Evolutionary conservation across 768 basidiomycete species (phyloP).

Genomic region (Lactarius hatsudake): DNA sequence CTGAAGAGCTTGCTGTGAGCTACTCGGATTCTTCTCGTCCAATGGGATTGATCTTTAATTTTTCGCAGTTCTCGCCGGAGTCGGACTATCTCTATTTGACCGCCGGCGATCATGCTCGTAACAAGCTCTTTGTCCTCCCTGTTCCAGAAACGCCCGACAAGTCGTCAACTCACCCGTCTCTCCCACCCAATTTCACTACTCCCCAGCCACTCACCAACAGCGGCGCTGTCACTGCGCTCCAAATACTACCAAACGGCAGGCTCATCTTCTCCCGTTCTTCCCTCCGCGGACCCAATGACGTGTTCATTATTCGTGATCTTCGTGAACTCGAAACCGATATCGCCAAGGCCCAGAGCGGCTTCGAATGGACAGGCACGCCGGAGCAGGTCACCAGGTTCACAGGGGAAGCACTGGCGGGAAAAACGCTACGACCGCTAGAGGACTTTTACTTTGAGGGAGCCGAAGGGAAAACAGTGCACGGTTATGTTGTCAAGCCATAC

Average conservation of each 20-base stretch:
- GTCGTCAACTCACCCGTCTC: constrained; percentile 52
- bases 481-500: constrained; percentile 78
- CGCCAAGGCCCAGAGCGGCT: constrained; percentile 25
- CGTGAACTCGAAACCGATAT: constrained; percentile 38
- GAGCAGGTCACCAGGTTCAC: constrained; percentile 67
- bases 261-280: constrained; percentile 74
- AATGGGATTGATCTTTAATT: background rate
- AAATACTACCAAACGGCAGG: constrained; percentile 55
- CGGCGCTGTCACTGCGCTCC: constrained; percentile 59
- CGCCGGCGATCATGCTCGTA: constrained; percentile 73
- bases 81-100: constrained; percentile 68
- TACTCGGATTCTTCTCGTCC: background rate
- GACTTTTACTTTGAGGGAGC: constrained; percentile 92
- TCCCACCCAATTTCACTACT: constrained; percentile 41
- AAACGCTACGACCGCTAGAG: constrained; percentile 60
- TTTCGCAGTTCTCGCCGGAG: constrained; percentile 66
- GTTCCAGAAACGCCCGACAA: constrained; percentile 58
- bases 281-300: constrained; percentile 76
- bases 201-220: constrained; percentile 60
- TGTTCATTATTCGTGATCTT: constrained; percentile 58
- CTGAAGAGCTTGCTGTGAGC: constrained; percentile 56
- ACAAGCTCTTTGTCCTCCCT: constrained; percentile 70
- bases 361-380: constrained; percentile 37
- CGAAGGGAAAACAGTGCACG: constrained; percentile 70
- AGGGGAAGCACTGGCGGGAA: constrained; percentile 50